Evolutionary conservation across 2,329 filamentous ascomycete genomes (phyloP).

Genomic region (Sporothrix mexicana): DNA sequence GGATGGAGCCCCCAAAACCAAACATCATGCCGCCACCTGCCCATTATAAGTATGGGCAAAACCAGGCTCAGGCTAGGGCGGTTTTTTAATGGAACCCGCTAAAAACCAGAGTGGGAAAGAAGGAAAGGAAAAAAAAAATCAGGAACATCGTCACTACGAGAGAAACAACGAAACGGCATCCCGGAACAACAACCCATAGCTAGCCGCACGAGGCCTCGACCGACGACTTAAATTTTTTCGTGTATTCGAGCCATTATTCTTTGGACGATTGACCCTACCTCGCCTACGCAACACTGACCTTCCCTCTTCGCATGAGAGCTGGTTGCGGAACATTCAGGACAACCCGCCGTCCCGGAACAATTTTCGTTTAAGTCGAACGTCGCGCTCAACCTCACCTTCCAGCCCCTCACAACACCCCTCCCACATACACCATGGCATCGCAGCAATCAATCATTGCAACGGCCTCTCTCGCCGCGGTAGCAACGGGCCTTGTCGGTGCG

Average conservation of each 20-base stretch:
- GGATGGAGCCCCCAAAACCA: constrained; percentile 12
- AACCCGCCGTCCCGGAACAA: background rate
- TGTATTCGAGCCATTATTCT: background rate
- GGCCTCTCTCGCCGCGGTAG: constrained; percentile 65
- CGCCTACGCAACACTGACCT: background rate
- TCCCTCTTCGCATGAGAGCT: background rate
- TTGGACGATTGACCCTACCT: background rate
- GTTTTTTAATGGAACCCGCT: constrained; percentile 29
- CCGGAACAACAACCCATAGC: constrained; percentile 24
- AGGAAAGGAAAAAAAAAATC: constrained; percentile 23
- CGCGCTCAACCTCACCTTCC: background rate
- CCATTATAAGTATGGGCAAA: constrained; percentile 6
- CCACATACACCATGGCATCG: constrained; percentile 45
- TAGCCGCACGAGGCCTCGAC: constrained; percentile 27
- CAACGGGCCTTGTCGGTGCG: constrained; percentile 65
- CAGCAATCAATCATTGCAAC: constrained; percentile 64
- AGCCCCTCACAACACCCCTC: too few species aligned
- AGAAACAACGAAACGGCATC: constrained; percentile 26
- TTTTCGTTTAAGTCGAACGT: background rate
- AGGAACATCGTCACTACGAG: constrained; percentile 21
- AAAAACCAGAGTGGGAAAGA: background rate
- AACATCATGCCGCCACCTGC: constrained; percentile 6
- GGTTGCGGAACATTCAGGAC: constrained; percentile 23
- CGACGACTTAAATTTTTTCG: constrained; percentile 10
- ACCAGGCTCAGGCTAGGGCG: constrained; percentile 26